phyloP scores from a whole-genome alignment of 371 early-diverging fungal genomes.

The Thermomucor indicae-seudaticae region DNA sequence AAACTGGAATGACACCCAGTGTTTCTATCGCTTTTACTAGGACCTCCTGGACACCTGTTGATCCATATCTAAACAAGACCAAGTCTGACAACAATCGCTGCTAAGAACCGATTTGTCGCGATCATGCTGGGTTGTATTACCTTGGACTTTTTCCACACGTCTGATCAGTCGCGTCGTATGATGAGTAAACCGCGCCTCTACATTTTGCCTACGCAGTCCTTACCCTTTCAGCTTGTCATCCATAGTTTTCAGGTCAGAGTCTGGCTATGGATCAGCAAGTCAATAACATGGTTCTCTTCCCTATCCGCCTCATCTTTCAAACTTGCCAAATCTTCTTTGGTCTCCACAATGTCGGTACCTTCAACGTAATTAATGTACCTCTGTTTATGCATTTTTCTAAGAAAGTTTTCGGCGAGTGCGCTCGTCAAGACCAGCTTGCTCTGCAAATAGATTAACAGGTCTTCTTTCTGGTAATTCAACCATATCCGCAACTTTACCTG shows the following conservation, averaged over 20 bases:
- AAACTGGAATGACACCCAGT: conserved; percentile 65
- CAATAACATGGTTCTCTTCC: no score
- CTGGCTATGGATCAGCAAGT: conserved; percentile 21
- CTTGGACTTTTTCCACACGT: conserved; percentile 70
- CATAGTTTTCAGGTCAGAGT: conserved; percentile 48
- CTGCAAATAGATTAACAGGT: conserved; percentile 9
- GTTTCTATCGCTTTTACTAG: conserved; percentile 57
- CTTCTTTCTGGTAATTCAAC: no score
- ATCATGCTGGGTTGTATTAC: background rate
- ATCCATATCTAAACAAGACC: conserved; percentile 76
- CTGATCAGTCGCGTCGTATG: conserved; percentile 7
- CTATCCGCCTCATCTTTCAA: background rate
- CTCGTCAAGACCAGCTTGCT: conserved; percentile 66
- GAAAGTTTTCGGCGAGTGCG: conserved; percentile 74
- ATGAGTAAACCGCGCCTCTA: background rate
- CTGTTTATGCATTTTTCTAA: conserved; percentile 68
- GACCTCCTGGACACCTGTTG: conserved; percentile 71
- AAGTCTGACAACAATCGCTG: conserved; percentile 35
- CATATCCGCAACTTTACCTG: no score
- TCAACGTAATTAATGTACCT: conserved; percentile 60
- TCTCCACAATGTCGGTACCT: conserved; percentile 64
- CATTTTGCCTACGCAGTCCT: background rate
- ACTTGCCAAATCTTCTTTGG: conserved; percentile 48
- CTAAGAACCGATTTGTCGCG: background rate
- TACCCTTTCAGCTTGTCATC: conserved; percentile 62